Conservation (phyloP, 345 rosid genomes). For the Citrus trifoliata region DNA sequence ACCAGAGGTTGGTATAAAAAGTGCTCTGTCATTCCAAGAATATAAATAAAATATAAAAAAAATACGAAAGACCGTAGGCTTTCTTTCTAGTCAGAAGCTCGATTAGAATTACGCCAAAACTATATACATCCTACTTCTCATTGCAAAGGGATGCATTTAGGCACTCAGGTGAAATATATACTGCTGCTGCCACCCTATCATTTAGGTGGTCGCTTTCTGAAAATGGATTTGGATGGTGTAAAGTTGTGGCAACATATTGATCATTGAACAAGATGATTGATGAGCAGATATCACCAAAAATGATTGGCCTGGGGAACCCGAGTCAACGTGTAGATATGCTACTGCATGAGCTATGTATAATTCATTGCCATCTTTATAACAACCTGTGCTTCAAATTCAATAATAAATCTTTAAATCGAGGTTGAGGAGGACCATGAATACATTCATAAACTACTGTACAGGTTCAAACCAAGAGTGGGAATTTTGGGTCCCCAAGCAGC, state of each 20-base stretch:
- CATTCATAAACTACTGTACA: not conserved
- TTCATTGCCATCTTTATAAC: not conserved
- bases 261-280: not conserved
- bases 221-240: not conserved
- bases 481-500: not conserved
- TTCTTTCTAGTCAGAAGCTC: not conserved
- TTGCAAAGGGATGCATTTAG: not conserved
- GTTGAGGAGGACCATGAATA: not conserved
- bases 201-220: constrained; percentile 5
- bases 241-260: no score
- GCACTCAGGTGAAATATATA: not conserved
- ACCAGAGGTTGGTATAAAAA: no score
- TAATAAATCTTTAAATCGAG: not conserved
- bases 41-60: no score
- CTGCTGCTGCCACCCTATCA: not conserved
- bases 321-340: constrained; percentile 13
- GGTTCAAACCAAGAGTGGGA: not conserved
- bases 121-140: not conserved
- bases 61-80: no score
- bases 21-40: no score
- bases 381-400: not conserved
- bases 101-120: not conserved
- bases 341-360: constrained; percentile 7
- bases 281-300: constrained; percentile 2
- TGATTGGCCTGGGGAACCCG: constrained; percentile 12